Conservation (phyloP, 2,329 filamentous ascomycete genomes). For the Cercospora zeina region DNA sequence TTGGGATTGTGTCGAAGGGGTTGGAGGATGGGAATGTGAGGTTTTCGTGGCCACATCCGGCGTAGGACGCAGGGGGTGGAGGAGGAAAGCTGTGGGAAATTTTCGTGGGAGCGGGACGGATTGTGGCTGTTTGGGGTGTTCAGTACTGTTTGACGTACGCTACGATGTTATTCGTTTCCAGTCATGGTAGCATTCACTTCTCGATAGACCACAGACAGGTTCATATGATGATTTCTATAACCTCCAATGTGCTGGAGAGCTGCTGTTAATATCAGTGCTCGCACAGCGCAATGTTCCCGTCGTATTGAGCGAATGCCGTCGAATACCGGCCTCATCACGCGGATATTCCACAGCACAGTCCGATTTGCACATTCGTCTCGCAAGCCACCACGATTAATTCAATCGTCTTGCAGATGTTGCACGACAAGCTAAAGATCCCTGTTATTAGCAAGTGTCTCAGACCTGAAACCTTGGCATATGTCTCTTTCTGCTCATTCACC, state of each 20-base stretch:
- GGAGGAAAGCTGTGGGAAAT: conserved; percentile 10
- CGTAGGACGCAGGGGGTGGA: not conserved
- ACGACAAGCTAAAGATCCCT: not conserved
- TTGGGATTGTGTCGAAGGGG: conserved; percentile 30
- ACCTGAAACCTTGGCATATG: conserved; percentile 4
- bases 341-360: not conserved
- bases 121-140: no score
- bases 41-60: conserved; percentile 30
- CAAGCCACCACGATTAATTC: not conserved
- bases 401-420: not conserved
- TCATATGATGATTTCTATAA: no score
- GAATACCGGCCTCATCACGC: no score
- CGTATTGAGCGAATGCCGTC: not conserved
- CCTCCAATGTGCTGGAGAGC: no score
- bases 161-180: no score
- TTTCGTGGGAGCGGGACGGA: no score
- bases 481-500: not conserved
- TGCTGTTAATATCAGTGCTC: no score
- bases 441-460: not conserved
- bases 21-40: conserved; percentile 31
- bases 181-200: no score
- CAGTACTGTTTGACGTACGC: no score
- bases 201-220: no score
- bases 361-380: not conserved
- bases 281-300: no score